These are phyloP conservation scores for Carex arenaria DNA, from an alignment of 202 grass and related monocot species.

Conservation along the genomic window DNA sequence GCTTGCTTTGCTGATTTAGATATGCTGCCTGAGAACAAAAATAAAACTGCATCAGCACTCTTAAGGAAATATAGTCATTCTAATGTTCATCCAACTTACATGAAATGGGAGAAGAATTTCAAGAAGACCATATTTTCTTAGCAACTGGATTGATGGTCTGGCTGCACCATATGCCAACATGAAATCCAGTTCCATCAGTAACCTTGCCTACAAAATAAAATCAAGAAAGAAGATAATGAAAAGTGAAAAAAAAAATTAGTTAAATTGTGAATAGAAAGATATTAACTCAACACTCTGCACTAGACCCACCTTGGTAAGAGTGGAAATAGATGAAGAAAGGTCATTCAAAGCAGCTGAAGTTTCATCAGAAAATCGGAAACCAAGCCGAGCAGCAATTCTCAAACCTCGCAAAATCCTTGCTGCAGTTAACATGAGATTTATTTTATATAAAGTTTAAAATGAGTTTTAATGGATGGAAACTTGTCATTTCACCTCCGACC, in stretches of 20 bases:
- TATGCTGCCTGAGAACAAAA: slow-evolving; percentile 72
- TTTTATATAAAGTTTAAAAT: background rate
- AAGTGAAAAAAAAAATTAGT: slow-evolving; percentile 5
- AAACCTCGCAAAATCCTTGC: slow-evolving; percentile 95
- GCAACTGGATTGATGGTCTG: slow-evolving; percentile 54
- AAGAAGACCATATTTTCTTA: slow-evolving; percentile 71
- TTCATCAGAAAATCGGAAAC: slow-evolving; percentile 71
- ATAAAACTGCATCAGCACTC: background rate
- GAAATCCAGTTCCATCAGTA: slow-evolving; percentile 78
- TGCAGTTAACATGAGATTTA: slow-evolving; percentile 26
- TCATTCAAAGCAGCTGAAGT: slow-evolving; percentile 50
- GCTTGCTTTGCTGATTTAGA: slow-evolving; percentile 57
- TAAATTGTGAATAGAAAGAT: slow-evolving; percentile 17
- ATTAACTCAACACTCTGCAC: background rate
- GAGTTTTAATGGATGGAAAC: background rate
- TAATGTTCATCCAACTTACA: slow-evolving; percentile 37
- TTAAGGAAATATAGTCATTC: slow-evolving; percentile 11
- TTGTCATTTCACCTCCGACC: background rate
- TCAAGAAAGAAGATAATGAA: background rate
- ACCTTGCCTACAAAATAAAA: slow-evolving; percentile 46
- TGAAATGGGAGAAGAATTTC: slow-evolving; percentile 83
- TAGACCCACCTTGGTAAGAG: slow-evolving; percentile 43
- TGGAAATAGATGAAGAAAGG: slow-evolving; percentile 54
- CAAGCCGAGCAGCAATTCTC: slow-evolving; percentile 83
- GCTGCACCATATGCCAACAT: slow-evolving; percentile 84